Base-by-base conservation (phyloP, 139 green algal genomes). In the Trebouxia sp. region DNA sequence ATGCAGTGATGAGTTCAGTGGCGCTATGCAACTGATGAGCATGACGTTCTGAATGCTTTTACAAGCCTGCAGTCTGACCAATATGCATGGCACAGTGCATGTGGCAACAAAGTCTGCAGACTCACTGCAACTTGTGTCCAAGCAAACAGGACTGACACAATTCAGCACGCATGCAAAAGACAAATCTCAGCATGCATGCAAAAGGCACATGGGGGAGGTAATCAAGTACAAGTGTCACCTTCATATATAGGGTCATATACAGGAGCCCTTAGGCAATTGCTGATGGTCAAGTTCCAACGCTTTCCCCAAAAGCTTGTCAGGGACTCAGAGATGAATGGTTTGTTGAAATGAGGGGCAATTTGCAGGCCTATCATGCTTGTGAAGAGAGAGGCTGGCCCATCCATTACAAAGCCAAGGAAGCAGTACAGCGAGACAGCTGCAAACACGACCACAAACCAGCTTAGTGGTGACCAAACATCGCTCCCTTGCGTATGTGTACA, bases 261-360 rank as follows among this genome's bases (percentile, higher is more conserved):
- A 15, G 89, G 45, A 51, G 51, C 65, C 5, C 84, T 58, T 15
- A 92, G 83, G 35, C 82, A 74, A 28, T 86, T 83, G 15, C 82
- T 83, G n/a, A 84, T 76, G 14, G 82, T 88, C 37, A 92, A 50
- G 81, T 92, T 92, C 88, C 88, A 92, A 22, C 88, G 87, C 39
- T 80, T 79, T 10, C 72, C 79, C 88, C 88, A 92, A 37, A 89
- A 89, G 45, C 86, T 79, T 0, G 80, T 37, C 12, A 92, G 53
- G 6, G 76, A 85, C 26, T 81, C 56, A 1, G 80, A 78, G 26
- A 86, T 26, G 32, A 67, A 85, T 32, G 83, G 82, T 47, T 51
- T 30, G 78, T 92, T 74, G 81, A 92, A 92, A 15, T 91, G 86
- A 30, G 83, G 80, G 37, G 84, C 67, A 15, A 86, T 58, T 11